A percentile compares a stretch with the other conserved stretches of the same genome.
These are phyloP conservation scores for Ogataea salicorniae DNA, from an alignment of 805 yeast species.

Conservation along the genomic window DNA sequence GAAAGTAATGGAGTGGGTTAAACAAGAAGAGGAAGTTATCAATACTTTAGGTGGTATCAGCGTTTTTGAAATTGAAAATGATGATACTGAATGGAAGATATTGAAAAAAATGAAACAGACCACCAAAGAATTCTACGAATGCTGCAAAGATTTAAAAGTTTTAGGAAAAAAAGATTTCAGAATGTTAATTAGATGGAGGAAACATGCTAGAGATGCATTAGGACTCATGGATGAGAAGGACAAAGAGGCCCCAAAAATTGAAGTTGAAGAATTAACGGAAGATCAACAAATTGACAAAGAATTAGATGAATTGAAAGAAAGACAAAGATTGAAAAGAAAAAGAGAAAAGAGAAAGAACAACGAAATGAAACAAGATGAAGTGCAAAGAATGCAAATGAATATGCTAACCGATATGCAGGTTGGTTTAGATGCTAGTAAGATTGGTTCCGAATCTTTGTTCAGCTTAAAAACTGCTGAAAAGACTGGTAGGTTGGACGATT, in stretches of 20 bases:
- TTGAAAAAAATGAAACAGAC: slow-evolving; percentile 71
- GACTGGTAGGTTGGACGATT: slow-evolving; percentile 71
- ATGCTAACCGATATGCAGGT: slow-evolving; percentile 90
- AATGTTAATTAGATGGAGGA: slow-evolving; percentile 79
- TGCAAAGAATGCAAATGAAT: slow-evolving; percentile 89
- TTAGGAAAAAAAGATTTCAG: slow-evolving; percentile 93
- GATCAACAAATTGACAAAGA: slow-evolving; percentile 89
- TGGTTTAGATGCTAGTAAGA: slow-evolving; percentile 85
- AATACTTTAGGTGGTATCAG: slow-evolving; percentile 71
- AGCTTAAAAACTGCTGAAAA: slow-evolving; percentile 81
- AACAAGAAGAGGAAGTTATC: slow-evolving; percentile 70
- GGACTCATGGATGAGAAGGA: slow-evolving; percentile 58
- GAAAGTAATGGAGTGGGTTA: slow-evolving; percentile 77
- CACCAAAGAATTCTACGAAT: slow-evolving; percentile 71
- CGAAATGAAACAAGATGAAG: slow-evolving; percentile 81
- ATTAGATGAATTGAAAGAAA: slow-evolving; percentile 64
- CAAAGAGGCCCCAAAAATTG: slow-evolving; percentile 46
- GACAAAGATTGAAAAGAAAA: slow-evolving; percentile 61
- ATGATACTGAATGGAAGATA: slow-evolving; percentile 66
- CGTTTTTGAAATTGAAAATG: slow-evolving; percentile 55
- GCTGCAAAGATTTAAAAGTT: slow-evolving; percentile 88
- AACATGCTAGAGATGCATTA: slow-evolving; percentile 71
- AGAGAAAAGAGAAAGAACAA: slow-evolving; percentile 81
- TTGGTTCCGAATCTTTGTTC: slow-evolving; percentile 76
- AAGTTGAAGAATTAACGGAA: slow-evolving; percentile 70